Conservation (phyloP, 148 eudicot genomes). For the Fagopyrum homotropicum region DNA sequence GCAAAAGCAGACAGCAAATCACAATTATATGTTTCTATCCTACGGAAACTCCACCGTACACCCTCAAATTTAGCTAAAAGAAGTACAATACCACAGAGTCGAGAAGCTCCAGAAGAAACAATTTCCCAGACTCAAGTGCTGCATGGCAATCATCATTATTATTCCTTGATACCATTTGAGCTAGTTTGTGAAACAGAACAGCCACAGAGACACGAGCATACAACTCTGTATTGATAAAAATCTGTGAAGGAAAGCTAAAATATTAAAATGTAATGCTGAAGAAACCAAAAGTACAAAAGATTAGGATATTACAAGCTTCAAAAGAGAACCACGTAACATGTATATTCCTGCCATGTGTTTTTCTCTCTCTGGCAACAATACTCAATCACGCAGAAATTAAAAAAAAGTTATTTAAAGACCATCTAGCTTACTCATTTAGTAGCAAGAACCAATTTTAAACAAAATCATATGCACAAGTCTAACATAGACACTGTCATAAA, state of each 20-base stretch:
- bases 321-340: neutral
- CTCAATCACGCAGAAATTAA: no score
- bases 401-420: neutral
- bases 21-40: neutral
- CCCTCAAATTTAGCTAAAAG: neutral
- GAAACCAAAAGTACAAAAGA: neutral
- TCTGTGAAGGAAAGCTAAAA: constrained; percentile 32
- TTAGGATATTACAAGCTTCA: neutral
- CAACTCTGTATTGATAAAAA: constrained; percentile 85
- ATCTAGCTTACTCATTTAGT: neutral
- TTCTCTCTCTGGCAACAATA: neutral
- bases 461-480: neutral
- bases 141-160: constrained; percentile 37
- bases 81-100: constrained; percentile 50
- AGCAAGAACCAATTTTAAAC: neutral
- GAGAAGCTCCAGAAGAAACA: constrained; percentile 83
- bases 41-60: neutral
- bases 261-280: neutral
- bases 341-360: neutral
- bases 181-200: constrained; percentile 74
- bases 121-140: constrained; percentile 69
- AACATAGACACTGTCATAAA: neutral
- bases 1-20: neutral
- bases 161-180: constrained; percentile 37
- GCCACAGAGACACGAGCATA: constrained; percentile 98